Conservation (phyloP, 129 eudicot genomes). For the Dittrichia graveolens region DNA sequence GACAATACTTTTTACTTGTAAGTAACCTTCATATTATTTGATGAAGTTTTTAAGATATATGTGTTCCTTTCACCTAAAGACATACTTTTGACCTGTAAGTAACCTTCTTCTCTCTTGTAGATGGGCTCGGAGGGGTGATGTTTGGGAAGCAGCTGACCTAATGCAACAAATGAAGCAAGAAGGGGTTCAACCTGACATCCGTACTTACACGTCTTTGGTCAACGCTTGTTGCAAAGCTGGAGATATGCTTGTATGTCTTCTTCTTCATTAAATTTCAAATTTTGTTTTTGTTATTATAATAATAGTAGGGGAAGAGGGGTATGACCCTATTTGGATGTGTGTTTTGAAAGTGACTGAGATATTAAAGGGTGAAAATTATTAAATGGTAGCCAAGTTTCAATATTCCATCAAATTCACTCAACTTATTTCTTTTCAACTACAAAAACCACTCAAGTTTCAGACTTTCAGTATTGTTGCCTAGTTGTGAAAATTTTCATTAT, state of each 20-base stretch:
- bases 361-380: too few species aligned
- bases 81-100: too few species aligned
- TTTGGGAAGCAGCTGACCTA: conserved; percentile 99
- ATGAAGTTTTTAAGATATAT: too few species aligned
- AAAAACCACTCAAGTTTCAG: too few species aligned
- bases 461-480: too few species aligned
- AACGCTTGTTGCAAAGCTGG: conserved; percentile 99
- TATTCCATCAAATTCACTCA: too few species aligned
- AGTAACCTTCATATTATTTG: too few species aligned
- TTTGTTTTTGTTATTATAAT: not conserved
- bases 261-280: not conserved
- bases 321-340: conserved; percentile 11
- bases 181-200: conserved; percentile 94
- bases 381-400: too few species aligned
- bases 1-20: too few species aligned
- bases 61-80: too few species aligned
- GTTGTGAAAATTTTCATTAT: too few species aligned
- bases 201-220: conserved; percentile 88
- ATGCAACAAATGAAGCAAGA: conserved; percentile 97
- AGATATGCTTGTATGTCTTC: conserved; percentile 81
- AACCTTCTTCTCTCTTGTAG: conserved; percentile 40
- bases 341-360: not conserved
- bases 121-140: conserved; percentile 99
- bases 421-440: too few species aligned
- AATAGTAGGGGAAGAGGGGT: not conserved